phyloP scores from a whole-genome alignment of 2,329 filamentous ascomycete species.

The Penicillium brasilianum region DNA sequence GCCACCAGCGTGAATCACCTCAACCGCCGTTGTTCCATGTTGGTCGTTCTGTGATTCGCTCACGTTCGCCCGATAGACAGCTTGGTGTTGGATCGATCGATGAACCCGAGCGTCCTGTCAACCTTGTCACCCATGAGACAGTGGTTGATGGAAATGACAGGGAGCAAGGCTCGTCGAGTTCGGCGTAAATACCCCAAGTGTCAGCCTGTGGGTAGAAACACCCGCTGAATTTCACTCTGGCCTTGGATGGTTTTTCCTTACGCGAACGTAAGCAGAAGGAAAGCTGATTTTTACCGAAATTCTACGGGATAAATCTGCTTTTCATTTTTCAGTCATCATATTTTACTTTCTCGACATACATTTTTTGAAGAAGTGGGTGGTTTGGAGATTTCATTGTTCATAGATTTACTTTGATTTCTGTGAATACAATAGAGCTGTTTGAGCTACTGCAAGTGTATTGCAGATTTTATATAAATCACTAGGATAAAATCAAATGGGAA shows the following conservation, averaged over 20 bases:
- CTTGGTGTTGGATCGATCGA: conserved; percentile 30
- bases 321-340: neutral
- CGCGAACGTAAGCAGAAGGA: neutral
- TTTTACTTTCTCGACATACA: neutral
- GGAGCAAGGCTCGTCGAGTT: neutral
- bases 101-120: conserved; percentile 43
- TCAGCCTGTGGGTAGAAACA: neutral
- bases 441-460: neutral
- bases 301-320: neutral
- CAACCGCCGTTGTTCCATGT: conserved; percentile 35
- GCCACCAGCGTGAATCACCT: conserved; percentile 20
- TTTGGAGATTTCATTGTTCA: neutral
- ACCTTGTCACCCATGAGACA: conserved; percentile 29
- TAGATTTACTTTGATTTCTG: conserved; percentile 3
- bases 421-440: neutral
- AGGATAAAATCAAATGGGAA: neutral
- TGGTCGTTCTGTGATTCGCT: conserved; percentile 33
- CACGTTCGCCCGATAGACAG: conserved; percentile 25
- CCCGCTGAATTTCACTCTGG: neutral
- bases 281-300: neutral
- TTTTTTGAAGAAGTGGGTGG: neutral
- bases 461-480: neutral
- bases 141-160: neutral
- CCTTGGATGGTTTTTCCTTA: neutral
- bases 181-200: neutral